Conservation (phyloP, 805 yeast species). For the Torulaspora indica region DNA sequence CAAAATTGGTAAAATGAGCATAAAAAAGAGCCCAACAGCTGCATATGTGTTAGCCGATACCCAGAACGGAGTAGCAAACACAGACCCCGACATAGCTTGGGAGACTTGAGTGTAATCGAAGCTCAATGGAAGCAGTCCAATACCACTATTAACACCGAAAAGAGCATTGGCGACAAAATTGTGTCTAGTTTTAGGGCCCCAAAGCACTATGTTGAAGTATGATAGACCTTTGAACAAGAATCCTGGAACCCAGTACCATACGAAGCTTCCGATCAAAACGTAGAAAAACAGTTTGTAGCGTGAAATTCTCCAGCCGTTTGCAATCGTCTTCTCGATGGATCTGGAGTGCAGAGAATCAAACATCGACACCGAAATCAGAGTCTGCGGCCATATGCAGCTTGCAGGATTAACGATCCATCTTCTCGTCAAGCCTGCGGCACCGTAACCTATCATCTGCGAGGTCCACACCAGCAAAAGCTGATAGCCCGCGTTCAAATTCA, state of each 20-base stretch:
- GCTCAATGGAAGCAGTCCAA: conserved; percentile 52
- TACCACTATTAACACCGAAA: conserved; percentile 55
- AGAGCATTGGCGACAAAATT: conserved; percentile 57
- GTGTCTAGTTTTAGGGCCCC: conserved; percentile 38
- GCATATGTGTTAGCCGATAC: conserved; percentile 40
- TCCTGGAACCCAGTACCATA: conserved; percentile 66
- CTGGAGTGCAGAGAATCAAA: conserved; percentile 46
- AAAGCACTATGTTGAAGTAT: conserved; percentile 47
- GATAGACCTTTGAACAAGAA: conserved; percentile 57
- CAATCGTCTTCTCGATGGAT: conserved; percentile 40
- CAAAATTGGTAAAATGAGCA: conserved; percentile 47
- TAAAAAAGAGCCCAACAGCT: conserved; percentile 47
- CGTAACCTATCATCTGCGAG: conserved; percentile 62
- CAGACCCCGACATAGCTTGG: conserved; percentile 47
- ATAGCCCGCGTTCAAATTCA: conserved; percentile 45
- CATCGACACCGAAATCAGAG: conserved; percentile 54
- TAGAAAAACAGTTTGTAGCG: conserved; percentile 47
- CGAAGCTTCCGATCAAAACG: conserved; percentile 41
- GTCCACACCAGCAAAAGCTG: conserved; percentile 49
- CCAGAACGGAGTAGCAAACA: conserved; percentile 52
- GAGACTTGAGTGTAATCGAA: conserved; percentile 58
- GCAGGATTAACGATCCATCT: conserved; percentile 57
- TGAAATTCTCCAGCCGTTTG: conserved; percentile 57
- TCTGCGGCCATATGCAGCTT: conserved; percentile 59
- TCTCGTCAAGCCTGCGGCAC: conserved; percentile 58